Evolutionary conservation across 352 stramenopile species (phyloP), one percentile per base, ranked within the genome.

Genomic region (Globisporangium abappressorium): DNA sequence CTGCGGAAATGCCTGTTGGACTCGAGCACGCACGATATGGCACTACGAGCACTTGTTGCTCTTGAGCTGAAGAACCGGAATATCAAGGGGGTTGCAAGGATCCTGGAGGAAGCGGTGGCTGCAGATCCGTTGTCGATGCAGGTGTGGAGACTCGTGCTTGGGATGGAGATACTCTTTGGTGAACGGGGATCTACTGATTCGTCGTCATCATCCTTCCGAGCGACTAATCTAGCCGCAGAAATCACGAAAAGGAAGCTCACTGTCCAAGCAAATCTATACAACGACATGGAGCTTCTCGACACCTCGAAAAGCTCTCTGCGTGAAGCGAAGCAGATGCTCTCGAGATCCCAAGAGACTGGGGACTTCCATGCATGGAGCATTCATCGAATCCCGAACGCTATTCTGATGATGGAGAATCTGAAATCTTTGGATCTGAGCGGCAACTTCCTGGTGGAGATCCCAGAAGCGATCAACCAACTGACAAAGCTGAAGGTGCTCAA

Each of bases 81-180:
- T 30, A 74, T 84, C 69, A 82, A 78, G 28, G 66, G 71, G 26
- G 69, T 83, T 22, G 82, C 79, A 2, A 67, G 38, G 62, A 33
- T 83, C 26, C 66, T 89, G 0, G 67, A 82, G 41, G 62, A 60
- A 26, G 71, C 79, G 26, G 57, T 87, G 15, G 58, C 67, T 60
- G 41, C 59, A 7, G 72, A 85, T n/a, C 73, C 81, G 38, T 61
- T 86, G 38, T 70, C 70, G 5, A 55, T 84, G 47, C 77, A 77
- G 28, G 54, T 69, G 46, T 93, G 85, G 85, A 70, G 71, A 9
- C 65, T 93, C 46, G 62, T 84, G 36, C 8, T 85, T 18, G 71
- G 58, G 8, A 59, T 91, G 57, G 85, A 93, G 56, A 75, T 91
- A 58, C 46, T 91, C 5, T 82, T 90, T 73, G 85, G 85, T 6